phyloP scores from a whole-genome alignment of 441 rosid genomes.

The Dalechampia spathulata region DNA sequence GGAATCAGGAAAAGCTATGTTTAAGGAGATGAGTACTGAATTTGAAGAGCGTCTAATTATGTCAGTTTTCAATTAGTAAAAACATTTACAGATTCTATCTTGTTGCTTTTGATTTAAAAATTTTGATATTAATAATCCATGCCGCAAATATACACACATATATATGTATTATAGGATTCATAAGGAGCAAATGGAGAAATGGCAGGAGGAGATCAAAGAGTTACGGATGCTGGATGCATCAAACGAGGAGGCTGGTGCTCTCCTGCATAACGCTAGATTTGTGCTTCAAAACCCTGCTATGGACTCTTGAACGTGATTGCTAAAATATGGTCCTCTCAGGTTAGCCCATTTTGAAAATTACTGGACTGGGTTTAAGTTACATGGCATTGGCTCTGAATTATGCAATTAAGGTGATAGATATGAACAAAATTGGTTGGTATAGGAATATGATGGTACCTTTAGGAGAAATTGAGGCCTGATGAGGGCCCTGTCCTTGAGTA shows the following conservation, averaged over 20 bases:
- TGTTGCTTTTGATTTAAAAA: neutral
- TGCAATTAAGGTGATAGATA: no score
- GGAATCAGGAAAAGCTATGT: slow-evolving; percentile 67
- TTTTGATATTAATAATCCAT: no score
- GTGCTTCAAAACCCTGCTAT: slow-evolving; percentile 48
- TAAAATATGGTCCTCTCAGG: no score
- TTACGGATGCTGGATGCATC: slow-evolving; percentile 60
- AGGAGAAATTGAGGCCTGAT: no score
- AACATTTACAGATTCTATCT: neutral
- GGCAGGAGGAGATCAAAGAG: slow-evolving; percentile 87
- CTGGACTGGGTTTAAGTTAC: no score
- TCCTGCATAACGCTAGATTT: slow-evolving; percentile 52
- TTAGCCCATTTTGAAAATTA: no score
- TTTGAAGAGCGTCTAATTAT: slow-evolving; percentile 62
- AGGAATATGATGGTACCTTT: no score
- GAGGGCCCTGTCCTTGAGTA: no score
- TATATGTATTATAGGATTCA: no score
- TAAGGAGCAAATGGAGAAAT: slow-evolving; percentile 72
- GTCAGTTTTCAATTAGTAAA: slow-evolving; percentile 30
- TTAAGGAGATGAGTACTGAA: slow-evolving; percentile 62
- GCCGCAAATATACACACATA: no score
- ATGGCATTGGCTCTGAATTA: no score
- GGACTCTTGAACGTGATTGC: slow-evolving; percentile 41
- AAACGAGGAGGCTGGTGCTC: slow-evolving; percentile 55
- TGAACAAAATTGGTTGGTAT: no score